Base-by-base conservation (phyloP, 306 rosid species). In the Mimosa pudica region DNA sequence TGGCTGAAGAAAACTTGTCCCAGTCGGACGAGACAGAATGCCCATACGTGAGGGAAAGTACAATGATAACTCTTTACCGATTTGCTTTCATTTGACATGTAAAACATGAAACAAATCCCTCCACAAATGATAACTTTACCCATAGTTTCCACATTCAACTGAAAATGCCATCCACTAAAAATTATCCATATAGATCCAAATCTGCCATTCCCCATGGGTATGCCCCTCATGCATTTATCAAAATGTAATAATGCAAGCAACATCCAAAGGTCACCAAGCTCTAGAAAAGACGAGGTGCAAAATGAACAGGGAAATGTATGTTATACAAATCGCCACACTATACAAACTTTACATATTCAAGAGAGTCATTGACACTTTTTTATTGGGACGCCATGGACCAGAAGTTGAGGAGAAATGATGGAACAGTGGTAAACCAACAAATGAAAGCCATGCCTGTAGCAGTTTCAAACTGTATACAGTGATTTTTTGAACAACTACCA, bases 401-500 rank as follows among this genome's bases (percentile, higher is more conserved):
- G 84, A 91, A 92, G 84, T 92, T 92, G 62, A 94, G 84, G 35
- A 94, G 86, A 82, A 94, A 92, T 3, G 97, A 91, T 7, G 98
- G 97, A 62, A 94, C 79, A 60, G 92, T 84, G 54, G 89, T 79
- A 79, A 94, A 89, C 97, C 98, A 94, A 63, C 93, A 85, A 51
- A 94, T 82, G 78, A 92, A 94, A 63, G 97, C 97, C 97, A 94
- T 88, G 81, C 91, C 97, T 48, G 97, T 92, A 68, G 98, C 95
- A 0, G 90, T 86, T 89, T 92, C 92, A 47, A 94, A 90, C 80
- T 92, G 93, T 18, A 84, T 88, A 83, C 97, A 94, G 69, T 92
- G 91, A 70, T 89, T 91, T 49, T 73, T 61, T 41, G 81, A 69
- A 81, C 98, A 94, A 74, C 83, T 79, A 74, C 62, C 88, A 45